These are phyloP conservation scores for Fulvia fulva DNA, from an alignment of 2,329 filamentous ascomycete genomes.

Conservation along the genomic window DNA sequence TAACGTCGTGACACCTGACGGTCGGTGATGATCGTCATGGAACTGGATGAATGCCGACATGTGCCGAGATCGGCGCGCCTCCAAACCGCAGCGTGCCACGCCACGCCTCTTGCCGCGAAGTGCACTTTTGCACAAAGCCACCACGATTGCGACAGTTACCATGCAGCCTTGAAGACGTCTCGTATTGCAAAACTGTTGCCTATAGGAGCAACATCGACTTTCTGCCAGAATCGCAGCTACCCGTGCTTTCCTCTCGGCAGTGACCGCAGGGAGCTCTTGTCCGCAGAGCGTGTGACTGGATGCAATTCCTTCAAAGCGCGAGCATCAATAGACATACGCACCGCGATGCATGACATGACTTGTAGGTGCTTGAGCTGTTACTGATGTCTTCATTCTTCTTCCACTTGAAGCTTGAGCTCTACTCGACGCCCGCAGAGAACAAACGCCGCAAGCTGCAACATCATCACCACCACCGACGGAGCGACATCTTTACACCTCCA, in stretches of 20 bases:
- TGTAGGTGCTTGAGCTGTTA: slow-evolving; percentile 11
- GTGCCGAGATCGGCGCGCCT: background rate
- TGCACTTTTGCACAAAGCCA: background rate
- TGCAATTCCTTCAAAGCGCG: background rate
- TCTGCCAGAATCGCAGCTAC: background rate
- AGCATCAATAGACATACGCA: background rate
- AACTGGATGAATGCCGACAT: no score
- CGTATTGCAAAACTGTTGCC: background rate
- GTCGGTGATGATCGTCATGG: background rate
- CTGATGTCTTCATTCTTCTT: slow-evolving; percentile 62
- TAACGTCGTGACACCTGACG: background rate
- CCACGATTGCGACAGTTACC: background rate
- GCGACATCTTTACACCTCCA: slow-evolving; percentile 37
- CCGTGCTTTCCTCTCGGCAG: background rate
- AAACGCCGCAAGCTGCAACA: slow-evolving; percentile 6
- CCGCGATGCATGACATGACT: slow-evolving; percentile 1
- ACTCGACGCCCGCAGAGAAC: slow-evolving; percentile 36
- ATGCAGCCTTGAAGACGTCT: background rate
- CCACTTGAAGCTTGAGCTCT: slow-evolving; percentile 58
- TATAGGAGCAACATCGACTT: background rate
- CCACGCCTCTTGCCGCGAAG: background rate
- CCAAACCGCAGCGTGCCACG: no score
- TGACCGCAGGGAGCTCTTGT: background rate
- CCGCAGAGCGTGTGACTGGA: background rate
- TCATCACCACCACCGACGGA: slow-evolving; percentile 2